Evolutionary conservation across 257 asterid genomes (phyloP).

Genomic region (Plantago major): DNA sequence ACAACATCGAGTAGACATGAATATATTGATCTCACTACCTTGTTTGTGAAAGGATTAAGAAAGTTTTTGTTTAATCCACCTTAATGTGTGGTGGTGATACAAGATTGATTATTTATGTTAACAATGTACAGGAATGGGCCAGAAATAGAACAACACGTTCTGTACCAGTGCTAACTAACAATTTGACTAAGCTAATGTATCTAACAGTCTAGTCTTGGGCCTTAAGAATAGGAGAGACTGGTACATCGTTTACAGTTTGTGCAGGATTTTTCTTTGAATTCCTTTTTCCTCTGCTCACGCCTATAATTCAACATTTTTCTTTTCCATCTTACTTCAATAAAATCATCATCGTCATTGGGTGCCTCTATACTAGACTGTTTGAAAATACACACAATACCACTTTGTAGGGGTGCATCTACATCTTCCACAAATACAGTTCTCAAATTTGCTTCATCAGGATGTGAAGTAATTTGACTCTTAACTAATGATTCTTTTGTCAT

Average conservation of each 20-base stretch:
- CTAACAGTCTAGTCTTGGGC: too few relatives aligned
- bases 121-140: too few relatives aligned
- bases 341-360: constrained; percentile 94
- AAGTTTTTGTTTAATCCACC: too few relatives aligned
- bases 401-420: constrained; percentile 91
- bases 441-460: constrained; percentile 41
- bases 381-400: constrained; percentile 89
- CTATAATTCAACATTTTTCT: constrained; percentile 94
- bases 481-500: constrained; percentile 26
- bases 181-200: too few relatives aligned
- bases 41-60: too few relatives aligned
- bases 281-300: constrained; percentile 91
- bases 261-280: constrained; percentile 69
- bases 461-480: constrained; percentile 26
- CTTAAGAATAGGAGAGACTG: too few relatives aligned
- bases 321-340: constrained; percentile 92
- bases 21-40: too few relatives aligned
- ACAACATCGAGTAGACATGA: background rate
- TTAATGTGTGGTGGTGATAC: too few relatives aligned
- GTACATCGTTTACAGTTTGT: too few relatives aligned
- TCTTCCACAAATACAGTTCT: constrained; percentile 65
- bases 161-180: too few relatives aligned
- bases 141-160: too few relatives aligned
- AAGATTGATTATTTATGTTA: too few relatives aligned
- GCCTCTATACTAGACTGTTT: constrained; percentile 94